Percentiles rank a stretch among this genome's conserved stretches.
Evolutionary conservation across 805 yeast species (phyloP).

Genomic region (Kodamaea sagamina): DNA sequence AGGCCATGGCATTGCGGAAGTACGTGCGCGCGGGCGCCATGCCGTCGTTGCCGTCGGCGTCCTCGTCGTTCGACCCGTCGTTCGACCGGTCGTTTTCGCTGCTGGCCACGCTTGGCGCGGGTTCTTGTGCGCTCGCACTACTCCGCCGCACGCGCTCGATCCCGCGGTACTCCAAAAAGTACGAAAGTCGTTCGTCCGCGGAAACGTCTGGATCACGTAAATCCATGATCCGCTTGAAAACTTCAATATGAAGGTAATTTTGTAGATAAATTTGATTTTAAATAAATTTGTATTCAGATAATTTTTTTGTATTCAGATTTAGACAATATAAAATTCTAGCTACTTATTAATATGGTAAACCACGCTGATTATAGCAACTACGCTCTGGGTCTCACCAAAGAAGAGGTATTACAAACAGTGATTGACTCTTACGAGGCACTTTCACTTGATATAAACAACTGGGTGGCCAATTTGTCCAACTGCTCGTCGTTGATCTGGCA

Average conservation of each 20-base stretch:
- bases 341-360: conserved; percentile 16
- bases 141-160: conserved; percentile 9
- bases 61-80: no score
- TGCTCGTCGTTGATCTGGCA: conserved; percentile 88
- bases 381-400: conserved; percentile 34
- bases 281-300: no score
- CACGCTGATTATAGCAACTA: conserved; percentile 81
- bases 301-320: no score
- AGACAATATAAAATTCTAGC: no score
- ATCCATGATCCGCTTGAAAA: conserved; percentile 6
- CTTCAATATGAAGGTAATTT: no score
- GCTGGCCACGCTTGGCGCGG: no score
- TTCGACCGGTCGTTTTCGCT: no score
- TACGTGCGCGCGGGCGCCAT: conserved; percentile 4
- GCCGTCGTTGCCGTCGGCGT: background rate
- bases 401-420: conserved; percentile 59
- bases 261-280: no score
- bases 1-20: conserved; percentile 3
- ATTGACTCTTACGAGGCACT: conserved; percentile 67
- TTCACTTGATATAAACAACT: conserved; percentile 61
- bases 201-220: conserved; percentile 1
- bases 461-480: conserved; percentile 90
- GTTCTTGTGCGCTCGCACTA: no score
- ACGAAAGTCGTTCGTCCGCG: conserved; percentile 2
- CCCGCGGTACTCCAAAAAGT: conserved; percentile 15